phyloP scores from a whole-genome alignment of 768 basidiomycete genomes.

The Lactarius deliciosus region DNA sequence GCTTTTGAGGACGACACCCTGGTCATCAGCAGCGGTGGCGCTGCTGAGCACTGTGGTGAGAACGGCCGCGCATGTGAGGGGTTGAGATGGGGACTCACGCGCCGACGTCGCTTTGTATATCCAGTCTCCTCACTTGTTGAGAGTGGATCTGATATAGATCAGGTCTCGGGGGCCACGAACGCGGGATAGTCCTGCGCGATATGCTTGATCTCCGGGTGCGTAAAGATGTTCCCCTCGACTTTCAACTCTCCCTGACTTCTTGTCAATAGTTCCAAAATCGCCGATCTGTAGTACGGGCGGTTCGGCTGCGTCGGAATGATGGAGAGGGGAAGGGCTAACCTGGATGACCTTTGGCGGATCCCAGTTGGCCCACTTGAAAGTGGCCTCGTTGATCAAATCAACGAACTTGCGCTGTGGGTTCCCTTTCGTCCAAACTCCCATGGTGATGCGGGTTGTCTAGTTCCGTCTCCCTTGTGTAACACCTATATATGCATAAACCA shows the following conservation, averaged over 20 bases:
- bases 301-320: background rate
- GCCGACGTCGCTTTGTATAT: background rate
- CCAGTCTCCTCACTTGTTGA: conserved; percentile 4
- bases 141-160: conserved; percentile 18
- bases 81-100: conserved; percentile 7
- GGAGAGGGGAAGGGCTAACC: background rate
- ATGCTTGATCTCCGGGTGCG: background rate
- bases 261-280: conserved; percentile 16
- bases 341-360: conserved; percentile 5
- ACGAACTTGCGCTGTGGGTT: conserved; percentile 20
- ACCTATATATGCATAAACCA: background rate
- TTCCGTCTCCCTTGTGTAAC: background rate
- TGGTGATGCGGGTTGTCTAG: background rate
- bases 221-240: conserved; percentile 19
- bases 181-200: background rate
- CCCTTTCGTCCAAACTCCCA: conserved; percentile 1
- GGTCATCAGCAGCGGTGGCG: background rate
- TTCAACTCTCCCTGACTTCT: conserved; percentile 11
- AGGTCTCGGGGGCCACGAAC: background rate
- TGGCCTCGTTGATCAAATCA: conserved; percentile 13
- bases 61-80: background rate
- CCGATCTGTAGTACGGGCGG: conserved; percentile 10
- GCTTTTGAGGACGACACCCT: background rate
- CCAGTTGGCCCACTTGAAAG: conserved; percentile 21
- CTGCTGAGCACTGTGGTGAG: background rate